Base-by-base conservation (phyloP, 2,329 filamentous ascomycete species). In the Leptoxyphium fumago region DNA sequence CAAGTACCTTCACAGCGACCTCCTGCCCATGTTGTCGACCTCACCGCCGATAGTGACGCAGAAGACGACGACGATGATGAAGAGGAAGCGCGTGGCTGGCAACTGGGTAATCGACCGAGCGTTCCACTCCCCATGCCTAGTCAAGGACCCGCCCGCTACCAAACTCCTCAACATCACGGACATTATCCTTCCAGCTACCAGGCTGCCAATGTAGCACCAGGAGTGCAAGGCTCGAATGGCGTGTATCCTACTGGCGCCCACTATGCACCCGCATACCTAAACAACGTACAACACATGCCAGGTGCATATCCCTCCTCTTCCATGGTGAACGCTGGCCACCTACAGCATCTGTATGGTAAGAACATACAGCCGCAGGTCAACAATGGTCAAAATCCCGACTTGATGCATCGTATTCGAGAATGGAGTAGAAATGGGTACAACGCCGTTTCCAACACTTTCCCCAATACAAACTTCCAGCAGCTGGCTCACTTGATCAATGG, bases 41-140 rank as follows among this genome's bases (percentile, higher is more conserved):
- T 61, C 34, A 61, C 59, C 30, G 51, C 48, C 43, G 58, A 57
- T 44, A 53, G 53, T 43, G 58, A 58, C 10, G 50, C 54, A 15
- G 56, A 58, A 9, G 55, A 26, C 21, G 21, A 26, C 21, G 21
- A 26, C 7, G 21, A 26, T 26, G 21, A 26, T 26, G 7, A 26
- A 3, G 21, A 26, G 21, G 21, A 26, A 26, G 21, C 21, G 7
- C 21, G 21, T 26, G 21, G 21, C 21, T 26, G 21, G 21, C 21
- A 26, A 26, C 21, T 26, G 6, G 38, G 40, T 13, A 56, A 55
- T 44, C 52, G 49, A 6, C 56, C 53, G 4, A 57, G 46, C 39
- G 38, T 41, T 40, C 49, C 48, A 8, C 26, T 29, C 10, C 43
- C n/a, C 11, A 14, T n/a, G 39, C 40, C 41, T 11, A 38, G 36